Conservation (phyloP, 768 basidiomycete genomes). For the Clathrus columnatus region DNA sequence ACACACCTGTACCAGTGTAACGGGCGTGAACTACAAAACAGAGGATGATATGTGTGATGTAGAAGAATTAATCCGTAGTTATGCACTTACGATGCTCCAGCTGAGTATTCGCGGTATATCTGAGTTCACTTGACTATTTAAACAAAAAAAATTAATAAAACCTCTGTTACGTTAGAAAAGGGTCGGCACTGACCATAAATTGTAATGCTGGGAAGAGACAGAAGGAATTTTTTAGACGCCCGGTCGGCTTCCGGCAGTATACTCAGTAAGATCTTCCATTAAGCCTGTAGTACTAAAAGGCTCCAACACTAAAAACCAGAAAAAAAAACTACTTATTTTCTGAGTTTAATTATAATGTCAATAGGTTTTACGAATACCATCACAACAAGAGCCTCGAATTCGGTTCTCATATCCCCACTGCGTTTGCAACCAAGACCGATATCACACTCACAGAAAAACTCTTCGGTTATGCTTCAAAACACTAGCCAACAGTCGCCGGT, state of each 20-base stretch:
- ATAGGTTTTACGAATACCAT: neutral
- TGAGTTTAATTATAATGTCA: neutral
- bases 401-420: neutral
- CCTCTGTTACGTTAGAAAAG: neutral
- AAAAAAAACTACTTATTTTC: neutral
- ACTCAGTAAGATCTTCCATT: neutral
- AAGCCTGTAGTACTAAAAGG: neutral
- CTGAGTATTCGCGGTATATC: slow-evolving; percentile 96
- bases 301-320: neutral
- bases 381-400: neutral
- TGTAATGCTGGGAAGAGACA: neutral
- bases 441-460: neutral
- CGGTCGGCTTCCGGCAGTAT: neutral
- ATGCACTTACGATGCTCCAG: slow-evolving; percentile 75
- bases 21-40: slow-evolving; percentile 73
- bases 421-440: neutral
- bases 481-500: too few relatives aligned
- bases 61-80: slow-evolving; percentile 4
- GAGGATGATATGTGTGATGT: slow-evolving; percentile 12
- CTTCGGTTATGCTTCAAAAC: neutral
- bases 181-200: neutral
- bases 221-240: neutral
- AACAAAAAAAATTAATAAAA: neutral
- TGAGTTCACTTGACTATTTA: slow-evolving; percentile 43
- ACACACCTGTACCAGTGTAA: slow-evolving; percentile 88